Conservation (phyloP, 2,329 filamentous ascomycete species). For the Cercospora berteroae region DNA sequence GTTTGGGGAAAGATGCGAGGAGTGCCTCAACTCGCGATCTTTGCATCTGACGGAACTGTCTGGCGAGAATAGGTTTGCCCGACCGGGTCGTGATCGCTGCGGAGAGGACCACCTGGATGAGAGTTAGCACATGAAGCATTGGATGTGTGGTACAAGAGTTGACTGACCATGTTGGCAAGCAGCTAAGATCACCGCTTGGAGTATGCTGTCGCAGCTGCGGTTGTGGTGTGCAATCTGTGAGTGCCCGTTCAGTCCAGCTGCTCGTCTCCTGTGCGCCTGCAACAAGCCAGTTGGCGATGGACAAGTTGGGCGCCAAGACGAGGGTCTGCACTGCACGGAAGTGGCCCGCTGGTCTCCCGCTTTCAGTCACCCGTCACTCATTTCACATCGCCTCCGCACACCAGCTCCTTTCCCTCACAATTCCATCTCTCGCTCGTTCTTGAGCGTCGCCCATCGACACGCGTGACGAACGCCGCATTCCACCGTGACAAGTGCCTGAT, state of each 20-base stretch:
- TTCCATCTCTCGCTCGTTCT: background rate
- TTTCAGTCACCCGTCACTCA: background rate
- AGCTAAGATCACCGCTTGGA: background rate
- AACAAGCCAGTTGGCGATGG: constrained; percentile 10
- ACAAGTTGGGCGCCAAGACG: background rate
- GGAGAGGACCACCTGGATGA: constrained; percentile 83
- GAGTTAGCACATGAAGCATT: constrained; percentile 12
- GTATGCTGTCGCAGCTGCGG: background rate
- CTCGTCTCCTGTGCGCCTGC: background rate
- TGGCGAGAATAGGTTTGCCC: constrained; percentile 95
- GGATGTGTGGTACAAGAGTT: background rate
- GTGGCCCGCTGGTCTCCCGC: background rate
- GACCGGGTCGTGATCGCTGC: constrained; percentile 98
- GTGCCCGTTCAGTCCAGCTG: background rate
- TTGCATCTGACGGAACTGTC: constrained; percentile 97
- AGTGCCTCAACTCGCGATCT: constrained; percentile 94
- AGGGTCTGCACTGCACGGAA: background rate
- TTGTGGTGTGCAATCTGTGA: background rate
- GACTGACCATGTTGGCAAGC: background rate
- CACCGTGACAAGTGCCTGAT: background rate
- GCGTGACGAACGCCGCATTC: background rate
- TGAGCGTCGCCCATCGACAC: background rate
- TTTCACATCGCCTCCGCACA: background rate
- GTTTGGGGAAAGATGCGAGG: constrained; percentile 94
- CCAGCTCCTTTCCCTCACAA: background rate